Conservation (phyloP, 805 yeast species). For the Jamesozyma jinghongensis region DNA sequence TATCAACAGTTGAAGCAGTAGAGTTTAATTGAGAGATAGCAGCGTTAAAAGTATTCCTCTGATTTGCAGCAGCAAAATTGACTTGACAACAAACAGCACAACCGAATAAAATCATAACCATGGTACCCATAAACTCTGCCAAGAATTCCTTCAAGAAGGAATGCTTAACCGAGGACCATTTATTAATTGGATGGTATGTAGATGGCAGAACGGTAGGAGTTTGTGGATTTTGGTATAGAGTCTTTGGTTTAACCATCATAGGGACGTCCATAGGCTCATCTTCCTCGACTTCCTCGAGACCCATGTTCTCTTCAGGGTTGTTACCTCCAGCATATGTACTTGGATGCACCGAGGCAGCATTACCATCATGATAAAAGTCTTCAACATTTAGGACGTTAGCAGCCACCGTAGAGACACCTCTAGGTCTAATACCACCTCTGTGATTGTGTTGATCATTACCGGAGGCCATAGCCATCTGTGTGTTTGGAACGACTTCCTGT, state of each 20-base stretch:
- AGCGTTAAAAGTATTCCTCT: slow-evolving; percentile 9
- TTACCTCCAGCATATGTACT: slow-evolving; percentile 1
- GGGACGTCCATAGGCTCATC: slow-evolving; percentile 15
- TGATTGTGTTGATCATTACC: slow-evolving; percentile 7
- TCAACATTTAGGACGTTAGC: slow-evolving; percentile 17
- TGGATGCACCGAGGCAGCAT: not conserved
- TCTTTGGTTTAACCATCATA: slow-evolving; percentile 30
- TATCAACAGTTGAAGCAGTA: slow-evolving; percentile 2
- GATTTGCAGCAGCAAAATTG: slow-evolving; percentile 27
- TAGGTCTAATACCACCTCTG: slow-evolving; percentile 9
- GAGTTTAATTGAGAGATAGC: slow-evolving; percentile 3
- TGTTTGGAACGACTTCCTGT: slow-evolving; percentile 28
- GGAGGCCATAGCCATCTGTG: slow-evolving; percentile 18
- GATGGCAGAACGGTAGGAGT: slow-evolving; percentile 32
- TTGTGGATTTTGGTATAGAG: slow-evolving; percentile 32
- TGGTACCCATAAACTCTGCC: slow-evolving; percentile 46
- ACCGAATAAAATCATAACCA: slow-evolving; percentile 39
- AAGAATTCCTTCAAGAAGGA: slow-evolving; percentile 36
- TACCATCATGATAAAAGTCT: slow-evolving; percentile 8
- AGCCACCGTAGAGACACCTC: slow-evolving; percentile 16
- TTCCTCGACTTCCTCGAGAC: not conserved
- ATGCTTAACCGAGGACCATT: slow-evolving; percentile 31
- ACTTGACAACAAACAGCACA: slow-evolving; percentile 42
- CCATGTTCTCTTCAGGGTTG: slow-evolving; percentile 3
- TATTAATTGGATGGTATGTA: slow-evolving; percentile 30